phyloP scores from a whole-genome alignment of 176 grass and related monocot genomes.

The Microstegium vimineum region DNA sequence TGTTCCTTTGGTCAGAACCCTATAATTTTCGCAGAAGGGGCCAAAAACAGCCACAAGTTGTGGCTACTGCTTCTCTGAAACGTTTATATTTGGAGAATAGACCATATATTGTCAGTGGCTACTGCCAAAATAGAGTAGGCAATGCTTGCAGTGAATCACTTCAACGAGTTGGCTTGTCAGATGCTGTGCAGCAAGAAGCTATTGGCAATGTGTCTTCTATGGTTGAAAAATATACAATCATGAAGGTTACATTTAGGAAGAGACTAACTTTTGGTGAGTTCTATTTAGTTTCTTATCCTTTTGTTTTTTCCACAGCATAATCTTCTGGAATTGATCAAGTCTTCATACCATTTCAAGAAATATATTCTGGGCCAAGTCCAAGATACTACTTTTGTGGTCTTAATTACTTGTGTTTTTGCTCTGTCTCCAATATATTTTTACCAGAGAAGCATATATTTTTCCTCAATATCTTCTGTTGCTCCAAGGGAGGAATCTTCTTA shows the following conservation, averaged over 20 bases:
- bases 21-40: constrained; percentile 80
- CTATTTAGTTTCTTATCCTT: constrained; percentile 3
- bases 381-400: neutral
- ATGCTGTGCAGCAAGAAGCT: constrained; percentile 57
- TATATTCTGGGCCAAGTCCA: neutral
- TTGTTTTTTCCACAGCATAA: neutral
- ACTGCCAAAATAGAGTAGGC: constrained; percentile 65
- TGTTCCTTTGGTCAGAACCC: constrained; percentile 62
- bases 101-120: constrained; percentile 86
- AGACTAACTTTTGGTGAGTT: constrained; percentile 92
- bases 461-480: neutral
- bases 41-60: constrained; percentile 90
- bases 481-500: neutral
- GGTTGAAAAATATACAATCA: constrained; percentile 82
- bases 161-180: constrained; percentile 40
- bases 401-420: neutral
- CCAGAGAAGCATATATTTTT: neutral
- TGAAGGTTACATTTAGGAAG: constrained; percentile 83
- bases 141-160: constrained; percentile 47
- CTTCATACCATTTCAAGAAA: constrained; percentile 12
- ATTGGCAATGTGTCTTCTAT: constrained; percentile 73
- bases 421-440: neutral
- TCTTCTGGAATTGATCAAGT: neutral
- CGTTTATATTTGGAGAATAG: constrained; percentile 85
- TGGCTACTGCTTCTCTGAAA: constrained; percentile 86